These are phyloP conservation scores for Begonia loranthoides DNA, from an alignment of 306 rosid species.

Conservation along the genomic window DNA sequence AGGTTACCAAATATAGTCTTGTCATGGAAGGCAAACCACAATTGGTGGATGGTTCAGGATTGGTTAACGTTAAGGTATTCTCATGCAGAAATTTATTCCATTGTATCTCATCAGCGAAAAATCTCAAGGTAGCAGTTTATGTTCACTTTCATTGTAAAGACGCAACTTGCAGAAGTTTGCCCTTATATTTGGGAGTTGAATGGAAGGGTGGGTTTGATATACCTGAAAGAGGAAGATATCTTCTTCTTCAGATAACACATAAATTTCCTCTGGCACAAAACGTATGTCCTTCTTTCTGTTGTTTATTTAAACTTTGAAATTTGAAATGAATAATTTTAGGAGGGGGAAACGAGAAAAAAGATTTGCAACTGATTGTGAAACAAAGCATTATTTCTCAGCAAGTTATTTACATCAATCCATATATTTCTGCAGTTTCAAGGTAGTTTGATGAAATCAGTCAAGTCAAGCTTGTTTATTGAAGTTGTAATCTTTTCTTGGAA, in stretches of 20 bases:
- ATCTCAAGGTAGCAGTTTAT: conserved; percentile 23
- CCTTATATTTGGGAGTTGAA: conserved; percentile 21
- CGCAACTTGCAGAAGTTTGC: conserved; percentile 37
- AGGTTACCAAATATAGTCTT: conserved; percentile 58
- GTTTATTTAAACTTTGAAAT: conserved; percentile 6
- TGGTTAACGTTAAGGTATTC: conserved; percentile 23
- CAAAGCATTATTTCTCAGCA: too few species aligned
- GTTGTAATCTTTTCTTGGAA: conserved; percentile 49
- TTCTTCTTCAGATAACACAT: conserved; percentile 56
- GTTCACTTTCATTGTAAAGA: conserved; percentile 39
- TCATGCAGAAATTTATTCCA: conserved; percentile 55
- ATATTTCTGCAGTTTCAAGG: conserved; percentile 36
- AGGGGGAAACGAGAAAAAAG: background rate
- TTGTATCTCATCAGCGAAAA: conserved; percentile 22
- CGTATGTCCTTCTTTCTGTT: conserved; percentile 22
- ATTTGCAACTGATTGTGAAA: background rate
- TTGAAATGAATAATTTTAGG: too few species aligned
- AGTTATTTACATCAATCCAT: too few species aligned
- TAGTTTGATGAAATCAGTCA: conserved; percentile 18
- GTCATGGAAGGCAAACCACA: conserved; percentile 41
- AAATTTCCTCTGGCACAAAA: conserved; percentile 54
- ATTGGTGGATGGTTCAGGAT: conserved; percentile 22
- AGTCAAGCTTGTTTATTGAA: conserved; percentile 55
- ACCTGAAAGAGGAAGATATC: conserved; percentile 44
- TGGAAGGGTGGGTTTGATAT: conserved; percentile 23